Evolutionary conservation across 2,329 filamentous ascomycete genomes (phyloP).

Genomic region (Botryotinia convoluta): DNA sequence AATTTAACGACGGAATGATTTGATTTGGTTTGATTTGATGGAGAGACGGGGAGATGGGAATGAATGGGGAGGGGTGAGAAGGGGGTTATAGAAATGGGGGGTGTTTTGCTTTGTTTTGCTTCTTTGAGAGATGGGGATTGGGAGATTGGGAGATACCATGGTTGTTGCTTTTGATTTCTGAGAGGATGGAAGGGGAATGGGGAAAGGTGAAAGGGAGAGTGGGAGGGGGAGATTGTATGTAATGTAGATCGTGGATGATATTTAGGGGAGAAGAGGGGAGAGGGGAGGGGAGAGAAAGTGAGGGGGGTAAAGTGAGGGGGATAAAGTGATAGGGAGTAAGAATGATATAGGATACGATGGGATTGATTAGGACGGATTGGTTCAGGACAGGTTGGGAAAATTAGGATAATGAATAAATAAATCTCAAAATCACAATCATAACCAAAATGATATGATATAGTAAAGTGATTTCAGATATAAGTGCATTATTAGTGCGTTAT

Average conservation of each 20-base stretch:
- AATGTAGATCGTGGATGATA: background rate
- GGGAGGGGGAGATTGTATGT: background rate
- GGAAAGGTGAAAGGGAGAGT: no score
- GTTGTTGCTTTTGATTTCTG: background rate
- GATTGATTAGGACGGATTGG: background rate
- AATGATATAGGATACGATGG: background rate
- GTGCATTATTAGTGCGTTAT: no score
- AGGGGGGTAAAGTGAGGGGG: no score
- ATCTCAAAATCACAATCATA: no score
- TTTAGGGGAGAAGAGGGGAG: background rate
- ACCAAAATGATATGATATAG: no score
- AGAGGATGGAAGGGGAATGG: no score
- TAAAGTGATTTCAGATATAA: no score
- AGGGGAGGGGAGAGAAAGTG: no score
- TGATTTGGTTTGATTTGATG: background rate
- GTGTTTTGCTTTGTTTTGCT: no score
- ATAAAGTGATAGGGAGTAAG: background rate
- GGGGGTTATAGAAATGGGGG: no score
- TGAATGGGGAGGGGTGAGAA: no score
- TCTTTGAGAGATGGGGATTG: background rate
- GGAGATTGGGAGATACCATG: background rate
- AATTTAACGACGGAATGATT: background rate
- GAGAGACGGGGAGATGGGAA: no score
- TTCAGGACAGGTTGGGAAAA: background rate
- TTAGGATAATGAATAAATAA: background rate